phyloP scores from a whole-genome alignment of 805 yeast genomes.

The Myxozyma sirexii region DNA sequence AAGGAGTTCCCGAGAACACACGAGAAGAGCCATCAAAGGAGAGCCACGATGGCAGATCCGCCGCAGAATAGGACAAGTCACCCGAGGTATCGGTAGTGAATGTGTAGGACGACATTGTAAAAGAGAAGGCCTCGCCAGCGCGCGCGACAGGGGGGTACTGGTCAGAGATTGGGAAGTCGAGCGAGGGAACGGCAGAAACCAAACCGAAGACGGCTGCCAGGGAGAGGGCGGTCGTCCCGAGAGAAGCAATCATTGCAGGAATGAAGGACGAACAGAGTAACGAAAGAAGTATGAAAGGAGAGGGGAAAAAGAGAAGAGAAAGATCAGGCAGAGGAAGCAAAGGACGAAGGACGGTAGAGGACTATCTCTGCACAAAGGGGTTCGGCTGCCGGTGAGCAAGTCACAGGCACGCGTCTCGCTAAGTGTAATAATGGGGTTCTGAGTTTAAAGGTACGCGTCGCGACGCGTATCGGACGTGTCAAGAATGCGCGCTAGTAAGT shows the following conservation, averaged over 20 bases:
- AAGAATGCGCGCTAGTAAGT: slow-evolving; percentile 1
- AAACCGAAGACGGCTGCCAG: slow-evolving; percentile 7
- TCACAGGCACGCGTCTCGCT: slow-evolving; percentile 2
- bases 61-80: slow-evolving; percentile 57
- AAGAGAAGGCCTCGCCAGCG: slow-evolving; percentile 60
- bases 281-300: not conserved
- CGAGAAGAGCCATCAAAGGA: slow-evolving; percentile 63
- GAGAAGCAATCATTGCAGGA: not conserved
- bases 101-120: slow-evolving; percentile 72
- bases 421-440: not conserved
- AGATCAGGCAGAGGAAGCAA: not conserved
- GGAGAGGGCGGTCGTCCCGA: not conserved
- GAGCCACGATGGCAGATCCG: slow-evolving; percentile 76
- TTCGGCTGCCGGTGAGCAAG: not conserved
- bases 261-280: not conserved
- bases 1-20: slow-evolving; percentile 68
- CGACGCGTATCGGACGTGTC: slow-evolving; percentile 13
- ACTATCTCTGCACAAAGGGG: not conserved
- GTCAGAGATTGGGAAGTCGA: slow-evolving; percentile 75
- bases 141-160: slow-evolving; percentile 91
- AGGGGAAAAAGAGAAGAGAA: not conserved
- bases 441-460: not conserved
- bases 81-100: slow-evolving; percentile 53
- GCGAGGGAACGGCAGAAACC: slow-evolving; percentile 51
- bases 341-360: not conserved